These are phyloP conservation scores for Gardenia jasminoides DNA, from an alignment of 257 asterid species.

Conservation along the genomic window DNA sequence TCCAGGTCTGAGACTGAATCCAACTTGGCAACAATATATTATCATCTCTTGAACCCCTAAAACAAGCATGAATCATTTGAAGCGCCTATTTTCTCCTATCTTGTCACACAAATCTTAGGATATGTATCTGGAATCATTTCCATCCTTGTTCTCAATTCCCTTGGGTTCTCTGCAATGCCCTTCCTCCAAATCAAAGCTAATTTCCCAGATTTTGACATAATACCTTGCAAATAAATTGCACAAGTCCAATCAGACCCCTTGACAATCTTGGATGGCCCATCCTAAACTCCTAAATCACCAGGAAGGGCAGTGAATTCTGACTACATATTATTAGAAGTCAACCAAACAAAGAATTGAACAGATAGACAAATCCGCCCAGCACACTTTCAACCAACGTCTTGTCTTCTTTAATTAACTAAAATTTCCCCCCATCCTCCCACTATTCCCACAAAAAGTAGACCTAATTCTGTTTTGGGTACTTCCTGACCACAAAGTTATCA, in stretches of 20 bases:
- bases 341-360: conserved; percentile 67
- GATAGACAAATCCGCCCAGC: conserved; percentile 82
- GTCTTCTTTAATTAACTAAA: conserved; percentile 61
- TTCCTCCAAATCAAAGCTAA: conserved; percentile 96
- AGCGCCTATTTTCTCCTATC: conserved; percentile 61
- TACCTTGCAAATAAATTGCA: conserved; percentile 93
- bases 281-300: conserved; percentile 73
- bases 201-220: conserved; percentile 83
- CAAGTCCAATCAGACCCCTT: conserved; percentile 85
- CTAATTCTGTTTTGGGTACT: neutral
- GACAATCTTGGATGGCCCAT: conserved; percentile 56
- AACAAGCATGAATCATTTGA: conserved; percentile 64
- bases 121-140: conserved; percentile 19
- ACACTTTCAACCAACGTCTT: conserved; percentile 59
- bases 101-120: conserved; percentile 23
- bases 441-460: conserved; percentile 6
- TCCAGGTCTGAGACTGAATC: conserved; percentile 66
- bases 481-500: neutral
- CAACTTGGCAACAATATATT: conserved; percentile 60
- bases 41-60: conserved; percentile 73
- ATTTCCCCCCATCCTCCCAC: conserved; percentile 53
- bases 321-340: conserved; percentile 64
- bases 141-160: conserved; percentile 34
- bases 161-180: conserved; percentile 69
- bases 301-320: conserved; percentile 64